Evolutionary conservation across 495 filamentous ascomycete species (phyloP).

Genomic region (Bathelium albidoporum): DNA sequence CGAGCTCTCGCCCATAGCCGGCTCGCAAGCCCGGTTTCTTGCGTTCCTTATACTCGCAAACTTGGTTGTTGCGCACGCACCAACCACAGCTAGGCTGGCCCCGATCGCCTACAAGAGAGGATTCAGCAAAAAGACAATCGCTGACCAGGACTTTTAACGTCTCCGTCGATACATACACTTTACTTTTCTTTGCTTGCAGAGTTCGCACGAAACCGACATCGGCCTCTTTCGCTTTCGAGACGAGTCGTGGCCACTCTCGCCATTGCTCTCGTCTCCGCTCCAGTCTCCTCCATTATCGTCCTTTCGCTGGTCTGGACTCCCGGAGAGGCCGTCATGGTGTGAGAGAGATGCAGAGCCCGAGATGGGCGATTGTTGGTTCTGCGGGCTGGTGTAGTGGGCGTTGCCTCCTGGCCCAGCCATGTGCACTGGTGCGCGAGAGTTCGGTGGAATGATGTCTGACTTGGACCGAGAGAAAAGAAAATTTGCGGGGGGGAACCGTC

Average conservation of each 20-base stretch:
- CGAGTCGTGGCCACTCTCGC: slow-evolving; percentile 22
- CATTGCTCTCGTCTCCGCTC: slow-evolving; percentile 24
- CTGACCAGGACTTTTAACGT: no score
- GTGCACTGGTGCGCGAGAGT: not conserved
- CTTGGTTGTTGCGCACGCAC: slow-evolving; percentile 68
- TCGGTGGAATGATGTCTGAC: slow-evolving; percentile 5
- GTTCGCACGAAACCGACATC: slow-evolving; percentile 60
- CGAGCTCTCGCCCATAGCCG: slow-evolving; percentile 79
- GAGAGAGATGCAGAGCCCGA: slow-evolving; percentile 8
- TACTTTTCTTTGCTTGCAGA: slow-evolving; percentile 76
- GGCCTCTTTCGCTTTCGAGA: slow-evolving; percentile 42
- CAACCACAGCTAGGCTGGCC: slow-evolving; percentile 79
- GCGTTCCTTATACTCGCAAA: slow-evolving; percentile 74
- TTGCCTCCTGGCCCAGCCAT: not conserved
- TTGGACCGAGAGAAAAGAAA: not conserved
- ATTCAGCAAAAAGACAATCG: no score
- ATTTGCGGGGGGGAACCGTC: not conserved
- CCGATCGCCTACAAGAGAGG: slow-evolving; percentile 45
- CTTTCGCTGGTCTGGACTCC: slow-evolving; percentile 15
- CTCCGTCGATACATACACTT: no score
- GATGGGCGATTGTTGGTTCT: slow-evolving; percentile 18
- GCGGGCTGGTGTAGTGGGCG: slow-evolving; percentile 4
- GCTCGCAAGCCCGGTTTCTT: slow-evolving; percentile 78
- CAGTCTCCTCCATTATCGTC: slow-evolving; percentile 17
- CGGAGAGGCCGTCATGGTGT: not conserved